Base-by-base conservation (phyloP, 176 grass and related monocot species). In the Hordeum vulgare region DNA sequence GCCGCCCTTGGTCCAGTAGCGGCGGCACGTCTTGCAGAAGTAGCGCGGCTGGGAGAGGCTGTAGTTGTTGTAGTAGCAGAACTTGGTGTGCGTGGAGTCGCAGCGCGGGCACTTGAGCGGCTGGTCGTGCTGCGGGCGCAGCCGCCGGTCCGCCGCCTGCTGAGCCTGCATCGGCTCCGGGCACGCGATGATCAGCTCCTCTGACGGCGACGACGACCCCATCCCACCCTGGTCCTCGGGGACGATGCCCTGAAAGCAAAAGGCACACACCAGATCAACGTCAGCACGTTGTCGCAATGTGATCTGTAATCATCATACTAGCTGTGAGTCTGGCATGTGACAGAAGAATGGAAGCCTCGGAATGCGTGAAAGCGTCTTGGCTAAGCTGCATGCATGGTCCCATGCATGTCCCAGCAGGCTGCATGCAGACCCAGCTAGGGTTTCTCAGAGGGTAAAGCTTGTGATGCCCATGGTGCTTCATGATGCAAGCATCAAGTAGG, bases 61-160 rank as follows among this genome's bases (percentile, higher is more conserved):
- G 85, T 97, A 97, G 78, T 97, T 97, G 88, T 97, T 97, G 92
- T 97, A 97, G 88, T 97, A 97, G 90, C 94, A 97, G 92, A 97
- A 97, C 80, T 94, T 97, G 92, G 94, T 97, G 78, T 97, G 92
- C 45, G 90, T 85, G 5, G 94, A 97, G 31, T 97, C 92, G 68
- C 94, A 97, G 3, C 94, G 83, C 65, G 94, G 94, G 88, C 94
- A 97, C 89, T 97, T 97, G 80, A 97, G 80, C 20, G 94, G 91
- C 80, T 94, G 94, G 12, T 97, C 94, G 34, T 92, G 94, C 77
- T 86, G 85, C 3, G 94, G 94, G 27, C 94, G 92, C 10, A 97
- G 86, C 40, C 92, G 83, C 39, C 90, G 51, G 71, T 97, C 94
- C 31, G 80, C 84, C 23, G 84, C 71, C 51, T 86, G 37, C 34